Base-by-base conservation (phyloP, 202 grass and related monocot genomes). In the Saccharum hybrid region DNA sequence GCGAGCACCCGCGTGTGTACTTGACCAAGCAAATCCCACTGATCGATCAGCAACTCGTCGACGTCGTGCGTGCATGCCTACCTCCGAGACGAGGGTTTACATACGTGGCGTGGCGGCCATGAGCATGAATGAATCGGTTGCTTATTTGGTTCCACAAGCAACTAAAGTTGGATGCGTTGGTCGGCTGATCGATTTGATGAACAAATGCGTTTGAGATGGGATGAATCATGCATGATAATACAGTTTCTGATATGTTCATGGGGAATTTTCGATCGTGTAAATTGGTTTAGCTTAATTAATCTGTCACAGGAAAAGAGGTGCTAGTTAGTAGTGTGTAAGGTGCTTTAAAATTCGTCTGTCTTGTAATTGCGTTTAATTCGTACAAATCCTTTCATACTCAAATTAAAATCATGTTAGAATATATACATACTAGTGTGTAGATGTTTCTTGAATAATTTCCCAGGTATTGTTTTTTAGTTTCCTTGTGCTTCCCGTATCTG, bases 221-320 rank as follows among this genome's bases (percentile, higher is more conserved):
- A 67, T 26, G 16, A 7, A 77, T 45, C 48, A 68, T 72, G 60
- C 42, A 74, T 66, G 60, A 18, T 34, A 57, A 11, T 39, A 61
- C 71, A n/a, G 54, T 75, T 77, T 82, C 64, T 39, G 80, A 73
- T 83, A 42, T 36, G 61, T 72, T 57, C 80, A 31, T 73, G 75
- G 30, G 38, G 21, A 31, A 48, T 61, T 74, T 60, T 62, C 63
- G 18, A 63, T 34, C 63, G 15, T 88, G 87, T 85, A 85, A 75
- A 86, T 86, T 83, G 52, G 30, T 52, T 79, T 90, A 90, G 88
- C 84, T 75, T 82, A 74, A 80, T 51, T 59, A 68, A 80, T 62
- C 45, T 67, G 57, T 39, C 78, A 70, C 66, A 67, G 28, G n/a
- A 22, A 72, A 76, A 77, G 33, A n/a, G 37, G 63, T 54, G 77